A percentile compares a stretch with the other conserved stretches of the same genome.
phyloP scores from a whole-genome alignment of 2,329 filamentous ascomycete genomes.

The Xylariaceae sp. region DNA sequence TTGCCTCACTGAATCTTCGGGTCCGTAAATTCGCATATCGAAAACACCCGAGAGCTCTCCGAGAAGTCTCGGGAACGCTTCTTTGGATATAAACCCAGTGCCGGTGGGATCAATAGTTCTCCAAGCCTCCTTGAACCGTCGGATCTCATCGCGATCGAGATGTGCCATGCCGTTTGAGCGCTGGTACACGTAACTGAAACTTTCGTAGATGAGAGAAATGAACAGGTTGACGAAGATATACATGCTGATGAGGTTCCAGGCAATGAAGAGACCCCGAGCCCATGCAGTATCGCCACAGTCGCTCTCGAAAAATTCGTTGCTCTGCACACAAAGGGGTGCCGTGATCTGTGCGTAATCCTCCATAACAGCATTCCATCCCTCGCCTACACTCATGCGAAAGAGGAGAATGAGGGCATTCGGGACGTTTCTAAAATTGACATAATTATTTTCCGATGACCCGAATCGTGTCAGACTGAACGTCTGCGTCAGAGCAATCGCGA shows the following conservation, averaged over 20 bases:
- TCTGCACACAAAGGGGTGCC: conserved; percentile 73
- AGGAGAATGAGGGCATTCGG: conserved; percentile 90
- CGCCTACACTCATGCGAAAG: conserved; percentile 87
- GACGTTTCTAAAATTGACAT: conserved; percentile 89
- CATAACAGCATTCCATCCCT: conserved; percentile 97
- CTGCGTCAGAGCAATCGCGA: conserved; percentile 92
- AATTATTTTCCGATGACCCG: conserved; percentile 62
- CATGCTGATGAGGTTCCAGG: conserved; percentile 99
- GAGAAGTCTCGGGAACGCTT: conserved; percentile 80
- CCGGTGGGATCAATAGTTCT: conserved; percentile 89
- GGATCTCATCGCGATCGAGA: conserved; percentile 87
- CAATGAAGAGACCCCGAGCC: conserved; percentile 84
- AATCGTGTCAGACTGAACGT: conserved; percentile 94
- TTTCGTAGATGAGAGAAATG: conserved; percentile 97
- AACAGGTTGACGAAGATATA: conserved; percentile 99
- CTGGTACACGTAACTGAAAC: conserved; percentile 98
- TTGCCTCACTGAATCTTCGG: conserved; percentile 78
- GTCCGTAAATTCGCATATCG: conserved; percentile 92
- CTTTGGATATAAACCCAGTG: conserved; percentile 84
- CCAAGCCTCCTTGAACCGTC: conserved; percentile 98
- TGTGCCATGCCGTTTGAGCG: conserved; percentile 86
- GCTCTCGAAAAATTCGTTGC: conserved; percentile 69
- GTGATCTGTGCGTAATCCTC: conserved; percentile 82
- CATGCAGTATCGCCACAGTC: conserved; percentile 90
- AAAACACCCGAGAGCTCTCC: conserved; percentile 93